Conservation (phyloP, 2,329 filamentous ascomycete genomes). For the Beauveria sp. region DNA sequence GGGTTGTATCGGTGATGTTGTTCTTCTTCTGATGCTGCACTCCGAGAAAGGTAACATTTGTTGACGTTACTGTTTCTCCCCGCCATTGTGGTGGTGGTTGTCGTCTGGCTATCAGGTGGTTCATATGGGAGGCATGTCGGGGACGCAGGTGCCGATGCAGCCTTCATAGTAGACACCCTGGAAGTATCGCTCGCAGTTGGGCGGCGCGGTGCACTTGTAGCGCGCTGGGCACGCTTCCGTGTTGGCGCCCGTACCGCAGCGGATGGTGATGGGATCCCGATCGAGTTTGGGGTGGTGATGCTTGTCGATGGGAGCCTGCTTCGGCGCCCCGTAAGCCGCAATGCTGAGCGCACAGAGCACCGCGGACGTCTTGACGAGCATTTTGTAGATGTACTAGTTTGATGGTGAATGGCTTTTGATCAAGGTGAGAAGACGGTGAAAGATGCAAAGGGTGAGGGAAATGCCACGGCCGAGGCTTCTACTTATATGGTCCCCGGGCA, state of each 20-base stretch:
- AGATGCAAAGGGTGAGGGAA: background rate
- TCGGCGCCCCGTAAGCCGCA: background rate
- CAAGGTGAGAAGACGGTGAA: background rate
- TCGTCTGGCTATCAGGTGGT: too few relatives aligned
- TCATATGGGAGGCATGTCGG: background rate
- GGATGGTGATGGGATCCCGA: conserved; percentile 7
- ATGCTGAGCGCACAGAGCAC: background rate
- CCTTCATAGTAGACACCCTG: conserved; percentile 10
- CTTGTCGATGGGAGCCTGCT: background rate
- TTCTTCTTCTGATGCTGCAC: background rate
- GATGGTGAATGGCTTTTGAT: background rate
- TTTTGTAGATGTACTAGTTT: background rate
- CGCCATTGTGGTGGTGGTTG: background rate
- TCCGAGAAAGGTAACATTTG: background rate
- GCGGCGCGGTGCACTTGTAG: conserved; percentile 9
- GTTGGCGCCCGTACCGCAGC: conserved; percentile 10
- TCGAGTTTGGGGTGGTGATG: background rate
- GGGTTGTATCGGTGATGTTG: background rate
- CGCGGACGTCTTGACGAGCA: background rate
- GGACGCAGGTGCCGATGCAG: conserved; percentile 10
- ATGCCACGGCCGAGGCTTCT: background rate
- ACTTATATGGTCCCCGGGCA: background rate
- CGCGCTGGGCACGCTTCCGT: conserved; percentile 1
- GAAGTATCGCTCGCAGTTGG: conserved; percentile 6
- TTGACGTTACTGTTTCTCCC: background rate